phyloP scores from a whole-genome alignment of 352 stramenopile genomes.

The Thalassiosira sp. region DNA sequence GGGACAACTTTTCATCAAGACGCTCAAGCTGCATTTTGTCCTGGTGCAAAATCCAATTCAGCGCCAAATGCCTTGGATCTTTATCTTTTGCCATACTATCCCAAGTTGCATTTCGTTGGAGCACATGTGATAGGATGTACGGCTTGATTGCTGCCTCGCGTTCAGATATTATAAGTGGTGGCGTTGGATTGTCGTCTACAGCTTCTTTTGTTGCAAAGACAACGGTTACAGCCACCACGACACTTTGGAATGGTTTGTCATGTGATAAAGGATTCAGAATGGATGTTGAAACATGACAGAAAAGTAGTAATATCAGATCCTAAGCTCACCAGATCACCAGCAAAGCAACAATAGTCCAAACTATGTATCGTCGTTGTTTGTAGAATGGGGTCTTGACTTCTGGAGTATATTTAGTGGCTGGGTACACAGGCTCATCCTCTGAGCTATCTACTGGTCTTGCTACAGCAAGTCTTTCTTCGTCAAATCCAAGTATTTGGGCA shows the following conservation, averaged over 20 bases:
- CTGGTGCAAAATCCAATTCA: slow-evolving; percentile 48
- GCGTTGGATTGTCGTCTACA: neutral
- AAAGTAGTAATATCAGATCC: too few relatives aligned
- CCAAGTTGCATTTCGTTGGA: slow-evolving; percentile 23
- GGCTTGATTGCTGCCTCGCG: neutral
- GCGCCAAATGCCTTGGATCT: slow-evolving; percentile 25
- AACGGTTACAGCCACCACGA: neutral
- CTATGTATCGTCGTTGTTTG: neutral
- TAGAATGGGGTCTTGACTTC: neutral
- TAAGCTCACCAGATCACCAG: neutral
- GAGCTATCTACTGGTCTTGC: neutral
- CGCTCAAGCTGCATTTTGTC: slow-evolving; percentile 34
- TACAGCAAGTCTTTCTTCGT: neutral
- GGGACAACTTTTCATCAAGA: slow-evolving; percentile 20
- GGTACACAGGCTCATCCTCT: neutral
- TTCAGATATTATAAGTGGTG: neutral
- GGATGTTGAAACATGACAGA: too few relatives aligned
- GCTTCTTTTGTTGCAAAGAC: neutral
- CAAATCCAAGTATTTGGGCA: neutral
- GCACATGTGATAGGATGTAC: neutral
- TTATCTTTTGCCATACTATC: slow-evolving; percentile 4
- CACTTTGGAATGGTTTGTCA: neutral
- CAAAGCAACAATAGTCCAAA: neutral
- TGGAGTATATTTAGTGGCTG: neutral
- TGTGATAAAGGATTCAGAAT: neutral